Evolutionary conservation across 768 basidiomycete species (phyloP).

Genomic region (Podaxis rugospora): DNA sequence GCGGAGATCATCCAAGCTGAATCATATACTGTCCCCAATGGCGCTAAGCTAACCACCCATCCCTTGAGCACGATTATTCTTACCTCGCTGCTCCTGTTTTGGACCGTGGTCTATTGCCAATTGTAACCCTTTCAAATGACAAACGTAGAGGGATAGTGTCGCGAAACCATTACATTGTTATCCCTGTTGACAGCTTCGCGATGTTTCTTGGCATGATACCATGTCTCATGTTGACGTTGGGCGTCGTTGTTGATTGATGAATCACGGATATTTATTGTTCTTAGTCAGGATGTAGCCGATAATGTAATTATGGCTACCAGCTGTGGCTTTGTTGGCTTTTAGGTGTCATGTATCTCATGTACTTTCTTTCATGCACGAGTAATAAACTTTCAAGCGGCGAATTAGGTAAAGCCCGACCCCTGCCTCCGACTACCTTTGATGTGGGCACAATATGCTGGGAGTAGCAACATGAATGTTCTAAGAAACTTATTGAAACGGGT

Average conservation of each 20-base stretch:
- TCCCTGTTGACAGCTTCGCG: neutral
- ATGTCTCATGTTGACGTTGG: neutral
- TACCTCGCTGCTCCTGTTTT: neutral
- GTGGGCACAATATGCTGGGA: too few species aligned
- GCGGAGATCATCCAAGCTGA: slow-evolving; percentile 18
- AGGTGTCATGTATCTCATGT: too few species aligned
- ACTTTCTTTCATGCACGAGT: too few species aligned
- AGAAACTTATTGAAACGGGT: too few species aligned
- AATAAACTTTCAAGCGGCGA: too few species aligned
- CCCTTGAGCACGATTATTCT: neutral
- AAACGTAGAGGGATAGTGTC: neutral
- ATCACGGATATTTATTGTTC: neutral
- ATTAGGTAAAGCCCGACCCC: too few species aligned
- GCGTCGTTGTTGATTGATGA: neutral
- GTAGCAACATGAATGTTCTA: too few species aligned
- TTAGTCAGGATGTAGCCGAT: too few species aligned
- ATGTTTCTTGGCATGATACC: neutral
- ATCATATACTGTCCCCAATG: slow-evolving; percentile 15
- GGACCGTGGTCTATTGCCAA: neutral
- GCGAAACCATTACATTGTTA: neutral
- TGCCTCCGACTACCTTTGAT: too few species aligned
- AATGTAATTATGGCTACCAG: too few species aligned
- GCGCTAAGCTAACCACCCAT: neutral
- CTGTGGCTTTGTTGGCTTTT: too few species aligned
- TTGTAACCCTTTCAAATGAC: neutral